Evolutionary conservation across 352 stramenopile species (phyloP), one percentile per base, ranked within the genome.

Genomic region (Globisporangium okanoganense): DNA sequence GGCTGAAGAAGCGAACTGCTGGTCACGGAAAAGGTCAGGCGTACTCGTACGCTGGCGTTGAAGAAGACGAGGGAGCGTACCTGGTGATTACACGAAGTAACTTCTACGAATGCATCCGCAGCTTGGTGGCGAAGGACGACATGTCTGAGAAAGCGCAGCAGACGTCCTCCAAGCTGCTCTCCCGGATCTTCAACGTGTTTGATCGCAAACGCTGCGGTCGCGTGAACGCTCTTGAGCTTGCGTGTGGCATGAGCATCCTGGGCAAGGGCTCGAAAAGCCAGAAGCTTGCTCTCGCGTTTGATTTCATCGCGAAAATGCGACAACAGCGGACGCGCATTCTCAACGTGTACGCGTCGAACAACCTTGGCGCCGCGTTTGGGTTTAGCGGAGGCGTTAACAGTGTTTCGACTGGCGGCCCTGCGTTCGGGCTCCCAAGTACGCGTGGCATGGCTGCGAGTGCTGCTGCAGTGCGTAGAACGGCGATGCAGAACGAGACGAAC

Each of bases 31-130:
- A 59, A 12, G 67, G 71, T 2, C 76, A 87, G 36, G 79, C 75
- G 49, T 92, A 92, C 48, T 91, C 84, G 40, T 93, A 93, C 51
- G 80, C 79, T 35, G 74, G 75, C 9, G 76, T 92, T 13, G 83
- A 92, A 63, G 85, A 94, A 73, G 85, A 94, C 31, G 80, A 92
- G 73, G 85, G 82, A n/a, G 82, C 81, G 10, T 92, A 93, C 41
- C 62, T 94, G 14, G 73, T 89, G 27, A 71, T 96, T 20, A 90
- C 83, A 6, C 72, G 87, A 22, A 76, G 73, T 35, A 92, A 87
- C 62, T 96, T 94, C 52, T 96, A 96, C 59, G 79, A 92, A 59
- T 96, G 87, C 54, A 86, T 96, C 31, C 87, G 87, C 22, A 92
- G 78, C 54, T 61, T 96, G 27, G 85, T 96, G 14, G 72, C 82